Conservation (phyloP, 139 green algal genomes). For the Yamagishiella unicocca region DNA sequence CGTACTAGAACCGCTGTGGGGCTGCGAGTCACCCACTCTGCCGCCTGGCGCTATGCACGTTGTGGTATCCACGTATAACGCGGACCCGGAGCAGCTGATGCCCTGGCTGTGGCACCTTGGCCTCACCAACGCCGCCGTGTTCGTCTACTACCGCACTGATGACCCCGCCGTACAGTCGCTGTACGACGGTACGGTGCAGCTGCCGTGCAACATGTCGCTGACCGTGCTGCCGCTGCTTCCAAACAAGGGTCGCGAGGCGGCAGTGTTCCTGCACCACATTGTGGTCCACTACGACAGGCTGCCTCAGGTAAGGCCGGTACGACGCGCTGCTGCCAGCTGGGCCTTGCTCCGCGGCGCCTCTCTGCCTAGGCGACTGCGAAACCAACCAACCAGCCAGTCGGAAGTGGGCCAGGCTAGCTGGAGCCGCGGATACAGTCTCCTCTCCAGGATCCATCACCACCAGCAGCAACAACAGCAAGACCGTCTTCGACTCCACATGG, state of each 20-base stretch:
- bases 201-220: conserved; percentile 45
- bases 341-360: too few relatives aligned
- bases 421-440: too few relatives aligned
- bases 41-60: conserved; percentile 7
- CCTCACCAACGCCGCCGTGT: conserved; percentile 34
- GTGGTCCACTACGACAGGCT: conserved; percentile 3
- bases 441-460: too few relatives aligned
- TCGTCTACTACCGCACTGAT: conserved; percentile 35
- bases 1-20: conserved; percentile 5
- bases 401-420: too few relatives aligned
- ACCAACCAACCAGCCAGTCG: too few relatives aligned
- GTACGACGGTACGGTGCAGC: background rate
- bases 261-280: conserved; percentile 34
- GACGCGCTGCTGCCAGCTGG: too few relatives aligned
- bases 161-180: background rate
- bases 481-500: too few relatives aligned
- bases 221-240: conserved; percentile 9
- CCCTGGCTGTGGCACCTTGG: conserved; percentile 49
- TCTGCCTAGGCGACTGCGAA: too few relatives aligned
- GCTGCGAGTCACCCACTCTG: conserved; percentile 15
- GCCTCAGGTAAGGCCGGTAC: background rate
- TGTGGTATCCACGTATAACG: conserved; percentile 34
- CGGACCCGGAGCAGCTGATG: conserved; percentile 30
- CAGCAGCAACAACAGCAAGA: too few relatives aligned
- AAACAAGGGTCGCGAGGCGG: conserved; percentile 47